Evolutionary conservation across 345 rosid species (phyloP).

Genomic region (Lumnitzera littorea): DNA sequence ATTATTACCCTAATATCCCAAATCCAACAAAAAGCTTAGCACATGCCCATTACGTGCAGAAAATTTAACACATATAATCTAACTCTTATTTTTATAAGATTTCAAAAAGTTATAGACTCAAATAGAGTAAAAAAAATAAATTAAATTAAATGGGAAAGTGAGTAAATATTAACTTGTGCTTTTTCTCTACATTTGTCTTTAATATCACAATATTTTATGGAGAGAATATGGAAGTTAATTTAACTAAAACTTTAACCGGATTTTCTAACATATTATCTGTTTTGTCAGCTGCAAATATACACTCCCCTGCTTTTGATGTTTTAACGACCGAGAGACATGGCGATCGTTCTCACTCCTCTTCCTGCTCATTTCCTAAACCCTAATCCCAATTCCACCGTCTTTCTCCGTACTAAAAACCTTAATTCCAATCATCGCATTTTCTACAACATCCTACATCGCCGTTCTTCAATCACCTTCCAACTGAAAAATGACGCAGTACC

Average conservation of each 20-base stretch:
- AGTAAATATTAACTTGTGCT: no score
- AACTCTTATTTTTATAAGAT: no score
- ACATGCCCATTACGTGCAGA: no score
- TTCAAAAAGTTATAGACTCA: no score
- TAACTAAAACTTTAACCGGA: neutral
- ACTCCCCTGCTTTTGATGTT: neutral
- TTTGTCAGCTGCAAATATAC: neutral
- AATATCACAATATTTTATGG: no score
- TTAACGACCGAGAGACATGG: slow-evolving; percentile 30
- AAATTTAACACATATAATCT: no score
- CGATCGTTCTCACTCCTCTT: slow-evolving; percentile 28
- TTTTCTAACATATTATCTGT: neutral
- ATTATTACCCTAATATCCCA: no score
- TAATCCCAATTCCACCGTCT: slow-evolving; percentile 14
- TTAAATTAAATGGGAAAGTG: no score
- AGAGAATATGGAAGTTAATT: neutral
- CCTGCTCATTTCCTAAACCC: slow-evolving; percentile 9
- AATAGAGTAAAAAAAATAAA: no score
- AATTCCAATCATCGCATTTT: slow-evolving; percentile 9
- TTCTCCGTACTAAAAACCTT: neutral
- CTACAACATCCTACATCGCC: slow-evolving; percentile 16
- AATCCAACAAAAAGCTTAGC: no score
- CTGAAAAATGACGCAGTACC: slow-evolving; percentile 21
- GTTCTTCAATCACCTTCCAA: slow-evolving; percentile 16
- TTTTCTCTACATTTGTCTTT: no score